Evolutionary conservation across 495 filamentous ascomycete species (phyloP).

Genomic region (Pyrenula aspistea): DNA sequence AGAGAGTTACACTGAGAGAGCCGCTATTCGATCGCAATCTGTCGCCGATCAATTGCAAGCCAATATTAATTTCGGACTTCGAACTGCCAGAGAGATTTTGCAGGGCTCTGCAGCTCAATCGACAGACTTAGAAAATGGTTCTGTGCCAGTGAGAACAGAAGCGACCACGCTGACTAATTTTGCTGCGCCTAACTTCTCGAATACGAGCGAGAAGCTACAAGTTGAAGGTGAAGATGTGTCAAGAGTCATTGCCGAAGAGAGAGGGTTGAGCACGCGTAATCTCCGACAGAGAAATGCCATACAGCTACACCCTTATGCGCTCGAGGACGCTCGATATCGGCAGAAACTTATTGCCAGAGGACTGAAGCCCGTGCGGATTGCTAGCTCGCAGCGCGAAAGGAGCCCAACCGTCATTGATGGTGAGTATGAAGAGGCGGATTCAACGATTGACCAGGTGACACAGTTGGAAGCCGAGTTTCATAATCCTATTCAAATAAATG

Average conservation of each 20-base stretch:
- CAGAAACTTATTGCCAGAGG: constrained; percentile 48
- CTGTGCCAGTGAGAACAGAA: constrained; percentile 5
- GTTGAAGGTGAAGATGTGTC: constrained; percentile 22
- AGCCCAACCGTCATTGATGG: constrained; percentile 15
- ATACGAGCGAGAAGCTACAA: constrained; percentile 8
- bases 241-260: constrained; percentile 19
- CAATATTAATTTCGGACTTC: background rate
- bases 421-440: constrained; percentile 36
- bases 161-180: constrained; percentile 1
- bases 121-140: background rate
- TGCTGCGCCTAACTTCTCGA: background rate
- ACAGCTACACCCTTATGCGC: constrained; percentile 59
- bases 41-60: background rate
- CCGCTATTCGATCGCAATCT: background rate
- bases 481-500: constrained; percentile 22
- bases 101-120: background rate
- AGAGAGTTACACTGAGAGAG: background rate
- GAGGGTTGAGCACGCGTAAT: constrained; percentile 16
- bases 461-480: constrained; percentile 5
- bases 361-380: constrained; percentile 47
- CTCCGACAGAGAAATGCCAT: constrained; percentile 62
- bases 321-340: constrained; percentile 57
- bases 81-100: background rate
- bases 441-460: constrained; percentile 1
- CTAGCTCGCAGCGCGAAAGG: constrained; percentile 12